phyloP scores from a whole-genome alignment of 768 basidiomycete genomes.

The Cystofilobasidium macerans region DNA sequence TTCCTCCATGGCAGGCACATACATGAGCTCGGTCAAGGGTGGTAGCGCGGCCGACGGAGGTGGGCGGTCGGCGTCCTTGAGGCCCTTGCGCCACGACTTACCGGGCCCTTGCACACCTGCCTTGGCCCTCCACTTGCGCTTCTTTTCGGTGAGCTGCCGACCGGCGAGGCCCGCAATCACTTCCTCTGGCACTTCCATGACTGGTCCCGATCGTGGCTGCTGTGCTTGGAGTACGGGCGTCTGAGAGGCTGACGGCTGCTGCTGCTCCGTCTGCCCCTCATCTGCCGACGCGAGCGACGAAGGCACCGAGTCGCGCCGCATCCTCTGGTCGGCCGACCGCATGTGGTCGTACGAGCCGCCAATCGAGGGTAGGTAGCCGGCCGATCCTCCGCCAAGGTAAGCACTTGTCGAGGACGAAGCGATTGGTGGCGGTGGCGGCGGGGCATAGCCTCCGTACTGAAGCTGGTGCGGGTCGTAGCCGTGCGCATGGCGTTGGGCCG shows the following conservation, averaged over 20 bases:
- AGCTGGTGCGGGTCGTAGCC: too few species aligned
- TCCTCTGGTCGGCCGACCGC: not conserved
- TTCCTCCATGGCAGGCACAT: not conserved
- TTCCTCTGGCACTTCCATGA: not conserved
- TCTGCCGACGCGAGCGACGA: not conserved
- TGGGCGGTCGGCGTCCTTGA: conserved; percentile 8
- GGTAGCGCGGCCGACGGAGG: not conserved
- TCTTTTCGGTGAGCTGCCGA: conserved; percentile 5
- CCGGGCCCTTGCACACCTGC: conserved; percentile 7
- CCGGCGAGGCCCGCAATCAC: conserved; percentile 3
- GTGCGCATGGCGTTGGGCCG: too few species aligned
- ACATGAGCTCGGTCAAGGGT: not conserved
- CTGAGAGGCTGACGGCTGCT: not conserved
- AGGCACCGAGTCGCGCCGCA: not conserved
- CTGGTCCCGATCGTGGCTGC: not conserved
- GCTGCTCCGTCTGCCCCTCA: not conserved
- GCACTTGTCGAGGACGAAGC: too few species aligned
- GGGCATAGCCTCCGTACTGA: not conserved
- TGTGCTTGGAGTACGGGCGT: not conserved
- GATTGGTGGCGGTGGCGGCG: not conserved
- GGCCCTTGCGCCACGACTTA: conserved; percentile 11
- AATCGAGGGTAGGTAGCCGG: not conserved
- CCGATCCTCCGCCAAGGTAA: too few species aligned
- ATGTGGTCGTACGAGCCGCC: not conserved
- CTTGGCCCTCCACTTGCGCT: conserved; percentile 11